Evolutionary conservation across 129 eudicot genomes (phyloP).

Genomic region (Erigeron canadensis): DNA sequence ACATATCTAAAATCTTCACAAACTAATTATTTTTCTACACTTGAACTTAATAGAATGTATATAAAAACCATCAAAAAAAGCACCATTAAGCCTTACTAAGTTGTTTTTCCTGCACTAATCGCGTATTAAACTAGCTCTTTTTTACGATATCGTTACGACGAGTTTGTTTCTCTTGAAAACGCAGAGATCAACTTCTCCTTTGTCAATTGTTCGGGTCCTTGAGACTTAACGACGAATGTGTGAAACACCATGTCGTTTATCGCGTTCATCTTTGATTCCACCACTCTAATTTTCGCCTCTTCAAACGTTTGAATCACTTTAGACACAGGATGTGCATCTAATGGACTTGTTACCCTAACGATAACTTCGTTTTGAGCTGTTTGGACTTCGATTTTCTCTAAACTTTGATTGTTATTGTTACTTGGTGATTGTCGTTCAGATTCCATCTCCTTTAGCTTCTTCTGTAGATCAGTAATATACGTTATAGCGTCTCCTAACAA

Average conservation of each 20-base stretch:
- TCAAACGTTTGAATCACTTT: slow-evolving; percentile 61
- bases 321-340: slow-evolving; percentile 66
- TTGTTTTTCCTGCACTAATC: not conserved
- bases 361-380: slow-evolving; percentile 46
- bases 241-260: slow-evolving; percentile 63
- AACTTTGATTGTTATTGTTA: not conserved
- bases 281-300: slow-evolving; percentile 46
- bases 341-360: slow-evolving; percentile 64
- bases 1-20: slow-evolving; percentile 23
- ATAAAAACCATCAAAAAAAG: slow-evolving; percentile 27
- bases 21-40: slow-evolving; percentile 15
- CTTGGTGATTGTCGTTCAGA: slow-evolving; percentile 37
- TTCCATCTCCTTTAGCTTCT: slow-evolving; percentile 77
- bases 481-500: slow-evolving; percentile 91
- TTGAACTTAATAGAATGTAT: slow-evolving; percentile 13
- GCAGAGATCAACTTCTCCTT: slow-evolving; percentile 69
- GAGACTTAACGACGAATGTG: slow-evolving; percentile 67
- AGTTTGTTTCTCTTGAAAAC: slow-evolving; percentile 49
- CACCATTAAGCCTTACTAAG: slow-evolving; percentile 11
- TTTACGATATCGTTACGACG: slow-evolving; percentile 16
- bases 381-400: slow-evolving; percentile 52
- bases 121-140: slow-evolving; percentile 17
- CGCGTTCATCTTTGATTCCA: slow-evolving; percentile 60
- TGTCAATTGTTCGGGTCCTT: slow-evolving; percentile 57
- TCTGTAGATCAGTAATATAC: slow-evolving; percentile 86